Evolutionary conservation across 2,329 filamentous ascomycete species (phyloP).

Genomic region (Colletotrichum zoysiae): DNA sequence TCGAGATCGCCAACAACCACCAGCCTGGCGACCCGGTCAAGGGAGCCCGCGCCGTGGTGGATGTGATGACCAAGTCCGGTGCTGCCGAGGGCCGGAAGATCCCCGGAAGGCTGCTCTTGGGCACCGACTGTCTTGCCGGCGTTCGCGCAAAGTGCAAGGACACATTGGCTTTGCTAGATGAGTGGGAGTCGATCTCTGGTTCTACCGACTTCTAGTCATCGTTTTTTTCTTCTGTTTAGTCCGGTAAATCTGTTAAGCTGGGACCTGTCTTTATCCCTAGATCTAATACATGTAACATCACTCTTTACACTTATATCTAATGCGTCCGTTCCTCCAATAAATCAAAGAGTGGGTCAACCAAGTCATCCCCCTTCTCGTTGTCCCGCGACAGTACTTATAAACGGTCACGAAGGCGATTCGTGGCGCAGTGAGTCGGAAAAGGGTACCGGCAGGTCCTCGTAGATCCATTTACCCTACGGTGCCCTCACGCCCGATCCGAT

Average conservation of each 20-base stretch:
- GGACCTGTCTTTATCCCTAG: neutral
- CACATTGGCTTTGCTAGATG: conserved; percentile 58
- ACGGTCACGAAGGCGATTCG: neutral
- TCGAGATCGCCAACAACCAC: conserved; percentile 57
- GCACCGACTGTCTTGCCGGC: conserved; percentile 60
- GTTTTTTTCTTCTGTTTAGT: neutral
- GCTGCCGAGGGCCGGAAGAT: conserved; percentile 61
- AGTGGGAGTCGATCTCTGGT: conserved; percentile 61
- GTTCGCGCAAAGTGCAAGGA: conserved; percentile 59
- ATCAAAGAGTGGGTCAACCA: too few species aligned
- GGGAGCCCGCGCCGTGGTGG: conserved; percentile 64
- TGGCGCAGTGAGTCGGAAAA: neutral
- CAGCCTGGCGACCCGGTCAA: conserved; percentile 69
- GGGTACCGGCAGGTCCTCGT: neutral
- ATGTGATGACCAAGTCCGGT: conserved; percentile 66
- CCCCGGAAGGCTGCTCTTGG: conserved; percentile 67
- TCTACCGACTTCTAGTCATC: conserved; percentile 50
- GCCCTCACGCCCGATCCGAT: neutral
- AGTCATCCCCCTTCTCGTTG: neutral
- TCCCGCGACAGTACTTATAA: neutral
- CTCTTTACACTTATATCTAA: neutral
- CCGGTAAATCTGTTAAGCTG: neutral
- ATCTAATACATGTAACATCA: neutral
- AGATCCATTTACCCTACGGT: neutral
- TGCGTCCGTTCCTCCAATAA: too few species aligned